Evolutionary conservation across 78 protist species (phyloP), one percentile per base, ranked within the genome.

Genomic region (Protostelium mycophagum): DNA sequence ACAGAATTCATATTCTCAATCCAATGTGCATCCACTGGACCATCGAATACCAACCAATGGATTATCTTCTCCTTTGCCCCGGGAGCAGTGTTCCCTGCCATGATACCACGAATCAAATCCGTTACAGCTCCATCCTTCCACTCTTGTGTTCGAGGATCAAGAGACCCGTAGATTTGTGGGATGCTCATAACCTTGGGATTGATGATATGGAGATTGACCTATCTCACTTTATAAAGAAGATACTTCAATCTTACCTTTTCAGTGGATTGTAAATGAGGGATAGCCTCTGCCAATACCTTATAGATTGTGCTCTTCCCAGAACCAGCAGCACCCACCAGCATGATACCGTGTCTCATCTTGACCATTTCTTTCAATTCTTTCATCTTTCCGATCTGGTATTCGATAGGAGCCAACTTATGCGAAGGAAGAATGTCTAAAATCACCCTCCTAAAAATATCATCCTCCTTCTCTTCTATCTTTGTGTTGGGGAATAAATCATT

Each of bases 61-160:
- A 94, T 89, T 36, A 87, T 91, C n/a, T 88, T 83, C 1, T 91
- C 28, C 28, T 0, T 29, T 28, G 63, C 63, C 31, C 35, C 63
- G 5, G 37, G 37, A 25, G 38, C 35, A 87, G 25, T 84, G 35
- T 93, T 38, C 34, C 84, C 63, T 23, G 85, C 38, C 37, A 35
- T 96, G 87, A 96, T 91, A 28, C 94, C 90, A 0, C 98, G 91
- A 95, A 98, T 97, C 16, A 97, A 92, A 83, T 93, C 90, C 28
- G 98, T 96, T 86, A 98, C 91, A 37, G 97, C 38, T 0, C 99
- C 99, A 87, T 97, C 98, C 0, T 94, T 93, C 99, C 99, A 98
- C 36, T 97, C 97, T 38, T 97, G 96, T 5, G 98, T 97, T 36
- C 10, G 88, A 23, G 96, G 94, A 87, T 98, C 98, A n/a, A 97